Conservation (phyloP, 169 alveolate species). For the Eimeria necatrix region DNA sequence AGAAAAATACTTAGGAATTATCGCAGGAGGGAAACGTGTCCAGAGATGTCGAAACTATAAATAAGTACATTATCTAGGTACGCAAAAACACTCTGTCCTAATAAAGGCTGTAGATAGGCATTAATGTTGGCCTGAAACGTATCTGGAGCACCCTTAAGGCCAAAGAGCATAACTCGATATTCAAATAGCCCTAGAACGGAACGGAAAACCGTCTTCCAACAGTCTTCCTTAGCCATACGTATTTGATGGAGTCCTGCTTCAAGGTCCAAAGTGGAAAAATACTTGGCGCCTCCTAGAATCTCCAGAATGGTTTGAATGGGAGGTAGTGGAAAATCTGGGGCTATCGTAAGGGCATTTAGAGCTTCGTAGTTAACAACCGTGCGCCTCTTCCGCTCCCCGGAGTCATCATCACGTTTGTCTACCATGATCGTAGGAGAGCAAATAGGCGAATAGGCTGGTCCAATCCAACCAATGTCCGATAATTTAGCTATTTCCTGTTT, state of each 20-base stretch:
- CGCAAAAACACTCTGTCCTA: too few species aligned
- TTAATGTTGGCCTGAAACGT: neutral
- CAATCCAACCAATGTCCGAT: neutral
- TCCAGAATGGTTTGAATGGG: neutral
- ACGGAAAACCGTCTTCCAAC: neutral
- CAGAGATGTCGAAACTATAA: too few species aligned
- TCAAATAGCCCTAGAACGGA: neutral
- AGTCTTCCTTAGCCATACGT: neutral
- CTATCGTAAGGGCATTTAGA: neutral
- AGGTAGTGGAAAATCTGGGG: neutral
- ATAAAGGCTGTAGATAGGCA: neutral
- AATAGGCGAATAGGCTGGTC: neutral
- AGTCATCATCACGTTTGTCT: neutral
- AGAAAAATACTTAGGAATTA: too few species aligned
- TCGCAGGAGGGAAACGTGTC: too few species aligned
- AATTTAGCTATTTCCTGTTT: neutral
- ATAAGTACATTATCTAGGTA: too few species aligned
- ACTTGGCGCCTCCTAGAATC: neutral
- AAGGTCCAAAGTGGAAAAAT: neutral
- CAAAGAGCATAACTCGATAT: neutral
- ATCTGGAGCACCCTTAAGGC: neutral
- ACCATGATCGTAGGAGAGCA: neutral
- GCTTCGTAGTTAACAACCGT: neutral
- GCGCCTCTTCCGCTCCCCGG: neutral
- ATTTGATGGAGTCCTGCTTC: neutral